A percentile compares a stretch with the other conserved stretches of the same genome.
phyloP scores from a whole-genome alignment of 2,329 filamentous ascomycete species.

The Pestalotiopsis sp. region DNA sequence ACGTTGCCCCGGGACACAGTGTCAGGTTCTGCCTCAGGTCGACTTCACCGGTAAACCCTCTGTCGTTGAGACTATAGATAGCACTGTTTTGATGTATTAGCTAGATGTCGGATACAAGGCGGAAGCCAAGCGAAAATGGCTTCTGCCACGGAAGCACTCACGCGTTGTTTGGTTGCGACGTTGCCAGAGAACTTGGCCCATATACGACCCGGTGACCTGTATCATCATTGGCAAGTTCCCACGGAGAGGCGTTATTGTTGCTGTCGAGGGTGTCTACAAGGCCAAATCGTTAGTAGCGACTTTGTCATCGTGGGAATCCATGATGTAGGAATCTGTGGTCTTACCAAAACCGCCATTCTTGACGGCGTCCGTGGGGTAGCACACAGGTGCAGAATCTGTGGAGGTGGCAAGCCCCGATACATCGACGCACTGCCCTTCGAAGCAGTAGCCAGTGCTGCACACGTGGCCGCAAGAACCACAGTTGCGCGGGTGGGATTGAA shows the following conservation, averaged over 20 bases:
- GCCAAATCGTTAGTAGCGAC: background rate
- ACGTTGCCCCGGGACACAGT: background rate
- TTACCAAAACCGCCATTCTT: slow-evolving; percentile 3
- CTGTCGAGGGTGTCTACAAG: background rate
- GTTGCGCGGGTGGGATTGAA: background rate
- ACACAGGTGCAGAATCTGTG: background rate
- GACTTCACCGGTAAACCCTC: background rate
- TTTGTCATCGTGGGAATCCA: background rate
- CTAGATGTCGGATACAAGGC: background rate
- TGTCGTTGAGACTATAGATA: background rate
- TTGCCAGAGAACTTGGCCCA: slow-evolving; percentile 3
- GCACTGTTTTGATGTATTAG: background rate
- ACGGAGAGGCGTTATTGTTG: background rate
- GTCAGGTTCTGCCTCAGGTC: background rate
- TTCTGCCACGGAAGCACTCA: background rate
- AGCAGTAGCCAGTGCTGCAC: background rate
- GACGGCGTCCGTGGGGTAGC: background rate
- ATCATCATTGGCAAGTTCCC: slow-evolving; percentile 1
- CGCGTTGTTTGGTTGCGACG: background rate
- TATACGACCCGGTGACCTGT: background rate
- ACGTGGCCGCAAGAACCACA: slow-evolving; percentile 3
- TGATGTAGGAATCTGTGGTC: background rate
- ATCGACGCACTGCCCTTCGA: background rate
- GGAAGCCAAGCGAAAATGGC: background rate
- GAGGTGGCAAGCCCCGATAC: background rate